Percentiles rank a stretch among this genome's conserved stretches.
These are phyloP conservation scores for Camellia oleifera DNA, from an alignment of 179 eudicot species.

Conservation along the genomic window DNA sequence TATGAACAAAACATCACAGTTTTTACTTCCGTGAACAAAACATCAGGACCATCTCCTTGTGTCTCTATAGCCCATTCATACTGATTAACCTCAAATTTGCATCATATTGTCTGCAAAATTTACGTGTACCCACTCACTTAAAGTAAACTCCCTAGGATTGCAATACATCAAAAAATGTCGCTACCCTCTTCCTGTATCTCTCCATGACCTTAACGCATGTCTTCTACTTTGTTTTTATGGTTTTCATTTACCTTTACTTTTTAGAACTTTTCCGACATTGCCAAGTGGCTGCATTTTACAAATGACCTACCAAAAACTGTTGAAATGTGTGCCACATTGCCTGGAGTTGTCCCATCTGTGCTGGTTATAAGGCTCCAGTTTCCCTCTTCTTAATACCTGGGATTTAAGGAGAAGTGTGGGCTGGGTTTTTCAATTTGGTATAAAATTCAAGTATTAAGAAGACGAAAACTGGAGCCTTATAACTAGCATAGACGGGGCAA, in stretches of 20 bases:
- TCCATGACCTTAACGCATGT: background rate
- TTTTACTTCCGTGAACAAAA: too few species aligned
- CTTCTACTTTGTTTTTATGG: background rate
- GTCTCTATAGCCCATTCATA: background rate
- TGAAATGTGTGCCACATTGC: too few species aligned
- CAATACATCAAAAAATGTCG: background rate
- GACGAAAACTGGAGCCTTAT: too few species aligned
- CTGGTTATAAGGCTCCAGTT: too few species aligned
- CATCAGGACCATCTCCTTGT: background rate
- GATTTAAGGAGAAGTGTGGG: too few species aligned
- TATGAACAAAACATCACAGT: background rate
- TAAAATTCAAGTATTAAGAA: too few species aligned
- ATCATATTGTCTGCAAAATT: background rate
- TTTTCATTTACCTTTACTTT: background rate
- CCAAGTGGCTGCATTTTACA: too few species aligned
- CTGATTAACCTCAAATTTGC: conserved; percentile 5
- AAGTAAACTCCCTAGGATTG: background rate
- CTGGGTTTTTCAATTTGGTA: too few species aligned
- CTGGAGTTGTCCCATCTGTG: too few species aligned
- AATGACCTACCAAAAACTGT: too few species aligned
- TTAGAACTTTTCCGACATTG: background rate
- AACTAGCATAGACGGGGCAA: too few species aligned
- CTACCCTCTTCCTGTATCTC: background rate
- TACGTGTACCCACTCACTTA: background rate
- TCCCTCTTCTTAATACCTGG: too few species aligned